These are phyloP conservation scores for Arachis monticola DNA, from an alignment of 331 rosid species.

Conservation along the genomic window DNA sequence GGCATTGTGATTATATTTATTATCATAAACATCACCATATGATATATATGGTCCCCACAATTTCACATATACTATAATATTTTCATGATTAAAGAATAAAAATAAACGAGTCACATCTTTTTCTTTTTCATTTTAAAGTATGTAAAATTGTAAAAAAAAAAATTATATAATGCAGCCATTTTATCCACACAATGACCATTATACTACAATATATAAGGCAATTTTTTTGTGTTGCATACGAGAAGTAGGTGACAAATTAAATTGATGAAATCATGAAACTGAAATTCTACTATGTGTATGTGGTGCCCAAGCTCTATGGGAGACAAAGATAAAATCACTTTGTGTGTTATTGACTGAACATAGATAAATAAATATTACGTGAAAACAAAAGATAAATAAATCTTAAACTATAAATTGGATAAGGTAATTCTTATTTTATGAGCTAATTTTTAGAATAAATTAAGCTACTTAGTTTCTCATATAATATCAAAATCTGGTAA, in stretches of 20 bases:
- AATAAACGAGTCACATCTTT: neutral
- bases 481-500: too few relatives aligned
- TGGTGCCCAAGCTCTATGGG: neutral
- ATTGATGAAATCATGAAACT: too few relatives aligned
- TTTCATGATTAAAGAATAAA: neutral
- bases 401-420: neutral
- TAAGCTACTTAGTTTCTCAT: too few relatives aligned
- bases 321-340: neutral
- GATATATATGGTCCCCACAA: constrained; percentile 19
- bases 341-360: neutral
- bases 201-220: neutral
- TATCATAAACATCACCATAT: neutral
- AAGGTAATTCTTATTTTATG: too few relatives aligned
- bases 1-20: constrained; percentile 13
- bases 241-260: too few relatives aligned
- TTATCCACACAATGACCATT: neutral
- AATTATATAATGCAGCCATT: neutral
- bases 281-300: neutral
- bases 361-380: neutral
- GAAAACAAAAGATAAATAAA: neutral
- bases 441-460: too few relatives aligned
- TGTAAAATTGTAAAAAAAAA: too few relatives aligned
- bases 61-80: neutral
- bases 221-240: neutral
- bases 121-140: neutral